A percentile compares a stretch with the other conserved stretches of the same genome.
These are phyloP conservation scores for Rutstroemia sp. DNA, from an alignment of 2,329 filamentous ascomycete genomes.

Conservation along the genomic window DNA sequence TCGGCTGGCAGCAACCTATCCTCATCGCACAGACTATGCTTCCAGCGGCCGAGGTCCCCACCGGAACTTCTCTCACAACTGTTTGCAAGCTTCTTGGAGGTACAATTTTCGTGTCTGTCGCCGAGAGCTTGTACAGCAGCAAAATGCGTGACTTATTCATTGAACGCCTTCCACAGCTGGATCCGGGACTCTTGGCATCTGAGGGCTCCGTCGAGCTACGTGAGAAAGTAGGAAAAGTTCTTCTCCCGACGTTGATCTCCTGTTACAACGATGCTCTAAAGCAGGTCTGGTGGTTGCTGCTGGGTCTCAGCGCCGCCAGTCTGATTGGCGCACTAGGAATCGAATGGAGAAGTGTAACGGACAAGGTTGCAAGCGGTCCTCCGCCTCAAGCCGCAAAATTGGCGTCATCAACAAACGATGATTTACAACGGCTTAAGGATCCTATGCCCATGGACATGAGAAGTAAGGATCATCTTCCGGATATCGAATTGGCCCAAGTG, in stretches of 20 bases:
- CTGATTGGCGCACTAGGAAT: conserved; percentile 48
- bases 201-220: background rate
- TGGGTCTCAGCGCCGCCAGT: conserved; percentile 21
- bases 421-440: no score
- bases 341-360: conserved; percentile 43
- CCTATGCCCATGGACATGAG: no score
- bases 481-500: no score
- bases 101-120: conserved; percentile 7
- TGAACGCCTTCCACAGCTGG: background rate
- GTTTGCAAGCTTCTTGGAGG: conserved; percentile 5
- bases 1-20: conserved; percentile 38
- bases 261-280: background rate
- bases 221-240: background rate
- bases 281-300: background rate
- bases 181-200: background rate
- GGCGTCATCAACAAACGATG: no score
- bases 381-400: no score
- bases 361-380: no score
- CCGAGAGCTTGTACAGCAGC: conserved; percentile 4
- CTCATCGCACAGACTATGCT: conserved; percentile 39
- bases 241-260: background rate
- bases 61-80: conserved; percentile 28
- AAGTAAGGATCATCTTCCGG: no score
- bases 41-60: conserved; percentile 41
- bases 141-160: conserved; percentile 32